Base-by-base conservation (phyloP, 768 basidiomycete genomes). In the Podaxis sp. region DNA sequence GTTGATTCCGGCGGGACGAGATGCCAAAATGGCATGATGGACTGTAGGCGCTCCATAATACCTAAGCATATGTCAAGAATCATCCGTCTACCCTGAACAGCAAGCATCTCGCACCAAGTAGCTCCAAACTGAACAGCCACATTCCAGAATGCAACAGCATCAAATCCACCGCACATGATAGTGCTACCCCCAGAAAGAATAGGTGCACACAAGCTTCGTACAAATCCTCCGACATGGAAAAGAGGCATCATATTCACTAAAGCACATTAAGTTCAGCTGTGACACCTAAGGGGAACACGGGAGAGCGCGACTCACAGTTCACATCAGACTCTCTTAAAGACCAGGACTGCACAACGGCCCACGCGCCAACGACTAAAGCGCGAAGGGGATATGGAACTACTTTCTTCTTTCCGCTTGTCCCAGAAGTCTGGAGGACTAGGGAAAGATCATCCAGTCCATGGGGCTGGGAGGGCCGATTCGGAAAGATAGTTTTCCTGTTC, bases 201-300 rank as follows among this genome's bases (percentile, higher is more conserved):
- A 9, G 86, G 84, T n/a, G 85, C 82, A 19, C 85, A 75, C 19
- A 87, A 76, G 68, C 84, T 86, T 53, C 83, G 81, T 42, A 86
- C 80, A 52, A 87, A 82, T 22, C 85, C 86, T 30, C 85, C 85
- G 44, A 86, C 84, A 65, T 85, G 84, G 74, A 85, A 86, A 24
- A 84, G 75, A 48, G 84, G 84, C 86, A 82, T 84, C 75, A 82
- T 75, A 52, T 77, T 78, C 64, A 79, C 79, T 78, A 61, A 3
- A 46, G 56, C 19, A 48, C 42, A 42, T 56, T 56, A 66, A 44
- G 36, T 7, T 22, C 55, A 38, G 53, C 63, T 59, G 59, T 58
- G 51, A 53, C 48, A 30, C 48, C 26, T 42, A 57, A 9, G 7
- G 59, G 52, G 52, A 33, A 49, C 12, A 33, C 30, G 30, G 30